Evolutionary conservation across 2,329 filamentous ascomycete species (phyloP).

Genomic region (Phoma sp.): DNA sequence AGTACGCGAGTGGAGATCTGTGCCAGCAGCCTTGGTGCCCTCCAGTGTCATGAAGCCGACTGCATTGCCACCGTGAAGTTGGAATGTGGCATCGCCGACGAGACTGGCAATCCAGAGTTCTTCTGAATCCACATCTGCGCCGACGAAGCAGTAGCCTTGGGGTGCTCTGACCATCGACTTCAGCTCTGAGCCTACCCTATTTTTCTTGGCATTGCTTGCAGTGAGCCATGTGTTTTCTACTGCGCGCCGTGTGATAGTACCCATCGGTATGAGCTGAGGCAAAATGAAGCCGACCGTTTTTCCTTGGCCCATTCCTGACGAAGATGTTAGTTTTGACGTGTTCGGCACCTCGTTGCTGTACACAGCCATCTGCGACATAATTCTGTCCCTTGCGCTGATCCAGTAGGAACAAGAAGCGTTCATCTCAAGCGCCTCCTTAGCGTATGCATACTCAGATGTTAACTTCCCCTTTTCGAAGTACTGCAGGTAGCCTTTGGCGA

Average conservation of each 20-base stretch:
- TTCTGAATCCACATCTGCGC: conserved; percentile 95
- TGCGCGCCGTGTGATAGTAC: conserved; percentile 89
- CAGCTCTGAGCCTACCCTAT: conserved; percentile 92
- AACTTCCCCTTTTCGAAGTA: conserved; percentile 92
- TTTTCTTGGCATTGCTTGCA: conserved; percentile 94
- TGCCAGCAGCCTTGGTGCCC: conserved; percentile 91
- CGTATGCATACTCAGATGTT: conserved; percentile 85
- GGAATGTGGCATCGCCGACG: conserved; percentile 92
- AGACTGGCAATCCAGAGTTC: conserved; percentile 98
- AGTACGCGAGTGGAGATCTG: conserved; percentile 92
- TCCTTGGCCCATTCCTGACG: conserved; percentile 28
- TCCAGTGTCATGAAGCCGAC: conserved; percentile 99
- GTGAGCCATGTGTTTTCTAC: conserved; percentile 99
- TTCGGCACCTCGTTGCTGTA: conserved; percentile 68
- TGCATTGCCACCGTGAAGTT: conserved; percentile 93
- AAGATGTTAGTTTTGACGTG: conserved; percentile 29
- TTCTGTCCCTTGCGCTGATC: conserved; percentile 93
- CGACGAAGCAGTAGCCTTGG: conserved; percentile 89
- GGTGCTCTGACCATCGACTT: conserved; percentile 97
- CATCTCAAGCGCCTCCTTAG: conserved; percentile 96
- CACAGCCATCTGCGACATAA: conserved; percentile 93
- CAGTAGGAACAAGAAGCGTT: conserved; percentile 99
- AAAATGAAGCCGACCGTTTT: conserved; percentile 78
- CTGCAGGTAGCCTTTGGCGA: conserved; percentile 87
- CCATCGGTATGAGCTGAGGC: conserved; percentile 97